phyloP scores from a whole-genome alignment of 2,329 filamentous ascomycete genomes.

The Hypomyces rosellus region DNA sequence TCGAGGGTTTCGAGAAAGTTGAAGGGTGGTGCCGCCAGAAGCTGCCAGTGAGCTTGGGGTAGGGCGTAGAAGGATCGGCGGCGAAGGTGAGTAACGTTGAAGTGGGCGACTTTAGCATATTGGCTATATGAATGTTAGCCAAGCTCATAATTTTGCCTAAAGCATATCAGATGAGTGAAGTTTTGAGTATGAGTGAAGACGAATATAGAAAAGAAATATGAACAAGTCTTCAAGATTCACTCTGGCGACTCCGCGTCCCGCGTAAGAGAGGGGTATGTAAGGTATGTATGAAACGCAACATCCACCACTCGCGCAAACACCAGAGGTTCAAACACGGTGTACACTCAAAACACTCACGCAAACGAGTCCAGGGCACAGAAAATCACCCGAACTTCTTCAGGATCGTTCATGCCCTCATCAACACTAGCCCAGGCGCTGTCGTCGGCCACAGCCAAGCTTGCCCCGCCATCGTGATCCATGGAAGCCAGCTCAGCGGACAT shows the following conservation, averaged over 20 bases:
- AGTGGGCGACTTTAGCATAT: conserved; percentile 79
- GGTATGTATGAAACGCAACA: not conserved
- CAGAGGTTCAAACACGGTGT: not conserved
- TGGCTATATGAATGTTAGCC: conserved; percentile 47
- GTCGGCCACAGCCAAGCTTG: conserved; percentile 20
- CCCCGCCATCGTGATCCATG: conserved; percentile 8
- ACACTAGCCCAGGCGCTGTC: conserved; percentile 52
- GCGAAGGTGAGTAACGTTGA: conserved; percentile 84
- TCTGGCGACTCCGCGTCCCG: no score
- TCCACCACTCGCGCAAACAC: not conserved
- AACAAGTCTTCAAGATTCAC: not conserved
- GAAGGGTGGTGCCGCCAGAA: conserved; percentile 77
- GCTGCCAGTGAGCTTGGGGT: conserved; percentile 73
- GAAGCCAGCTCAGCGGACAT: conserved; percentile 10
- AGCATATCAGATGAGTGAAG: conserved; percentile 3
- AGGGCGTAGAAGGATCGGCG: conserved; percentile 91
- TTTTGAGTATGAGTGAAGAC: conserved; percentile 1
- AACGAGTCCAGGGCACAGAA: conserved; percentile 84
- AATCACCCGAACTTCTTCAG: conserved; percentile 74
- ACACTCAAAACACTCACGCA: conserved; percentile 51
- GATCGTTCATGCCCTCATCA: conserved; percentile 62
- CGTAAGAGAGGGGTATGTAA: not conserved
- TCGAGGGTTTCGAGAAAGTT: conserved; percentile 73
- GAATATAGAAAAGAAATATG: not conserved
- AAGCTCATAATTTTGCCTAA: not conserved